Evolutionary conservation across 2,329 filamentous ascomycete genomes (phyloP).

Genomic region (Xylariomycetidae sp.): DNA sequence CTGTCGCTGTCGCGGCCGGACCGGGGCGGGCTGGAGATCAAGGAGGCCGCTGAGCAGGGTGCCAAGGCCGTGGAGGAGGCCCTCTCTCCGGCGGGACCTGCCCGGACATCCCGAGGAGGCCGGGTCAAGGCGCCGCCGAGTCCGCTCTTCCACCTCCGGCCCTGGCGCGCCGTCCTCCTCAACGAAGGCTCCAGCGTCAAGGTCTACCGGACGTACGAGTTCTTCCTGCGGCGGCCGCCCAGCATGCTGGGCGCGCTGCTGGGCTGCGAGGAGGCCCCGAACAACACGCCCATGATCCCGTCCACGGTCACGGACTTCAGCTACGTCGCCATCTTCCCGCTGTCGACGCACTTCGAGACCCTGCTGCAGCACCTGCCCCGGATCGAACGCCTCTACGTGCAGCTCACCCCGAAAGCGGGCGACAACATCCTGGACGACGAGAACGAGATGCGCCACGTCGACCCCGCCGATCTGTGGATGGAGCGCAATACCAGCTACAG

Average conservation of each 20-base stretch:
- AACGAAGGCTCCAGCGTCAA: conserved; percentile 73
- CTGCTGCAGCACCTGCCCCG: conserved; percentile 42
- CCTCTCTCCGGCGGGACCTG: conserved; percentile 1
- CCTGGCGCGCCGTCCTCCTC: conserved; percentile 60
- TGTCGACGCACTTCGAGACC: conserved; percentile 51
- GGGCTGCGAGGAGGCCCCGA: conserved; percentile 32
- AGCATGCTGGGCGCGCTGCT: conserved; percentile 52
- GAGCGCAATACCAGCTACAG: conserved; percentile 47
- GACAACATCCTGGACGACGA: conserved; percentile 29
- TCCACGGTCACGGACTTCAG: conserved; percentile 41
- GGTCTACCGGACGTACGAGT: conserved; percentile 66
- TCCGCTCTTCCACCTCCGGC: conserved; percentile 50
- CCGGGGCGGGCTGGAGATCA: conserved; percentile 5
- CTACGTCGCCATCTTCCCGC: conserved; percentile 64
- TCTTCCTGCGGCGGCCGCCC: conserved; percentile 58
- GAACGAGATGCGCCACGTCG: conserved; percentile 32
- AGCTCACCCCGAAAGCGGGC: conserved; percentile 34
- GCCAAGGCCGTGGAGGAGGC: conserved; percentile 3
- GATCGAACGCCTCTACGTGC: conserved; percentile 49
- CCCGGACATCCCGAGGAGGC: too few species aligned
- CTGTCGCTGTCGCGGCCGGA: conserved; percentile 38
- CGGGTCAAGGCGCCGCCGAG: conserved; percentile 23
- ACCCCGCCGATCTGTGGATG: conserved; percentile 43
- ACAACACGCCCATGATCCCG: conserved; percentile 32
- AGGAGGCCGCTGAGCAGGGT: background rate